Evolutionary conservation across 169 alveolate species (phyloP).

Genomic region (Plasmodium fragile): DNA sequence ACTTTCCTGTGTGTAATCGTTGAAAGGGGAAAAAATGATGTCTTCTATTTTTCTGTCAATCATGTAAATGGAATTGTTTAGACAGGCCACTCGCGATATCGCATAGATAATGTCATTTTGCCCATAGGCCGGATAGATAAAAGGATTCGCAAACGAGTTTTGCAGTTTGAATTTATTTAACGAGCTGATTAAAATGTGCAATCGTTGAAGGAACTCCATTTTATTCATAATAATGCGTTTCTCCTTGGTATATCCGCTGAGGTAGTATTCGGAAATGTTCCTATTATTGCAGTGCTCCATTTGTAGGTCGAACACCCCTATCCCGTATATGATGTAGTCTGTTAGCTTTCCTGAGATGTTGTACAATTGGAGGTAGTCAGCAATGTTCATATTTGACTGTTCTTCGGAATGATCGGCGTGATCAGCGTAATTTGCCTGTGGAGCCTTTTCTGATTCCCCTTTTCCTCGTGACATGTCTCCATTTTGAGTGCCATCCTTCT

Average conservation of each 20-base stretch:
- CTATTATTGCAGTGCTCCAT: slow-evolving; percentile 22
- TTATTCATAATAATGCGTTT: slow-evolving; percentile 33
- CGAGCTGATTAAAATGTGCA: slow-evolving; percentile 53
- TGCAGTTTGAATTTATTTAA: slow-evolving; percentile 61
- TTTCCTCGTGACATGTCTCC: neutral
- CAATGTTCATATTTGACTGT: slow-evolving; percentile 2
- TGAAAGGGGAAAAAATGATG: slow-evolving; percentile 1
- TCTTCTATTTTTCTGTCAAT: slow-evolving; percentile 54
- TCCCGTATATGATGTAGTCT: slow-evolving; percentile 56
- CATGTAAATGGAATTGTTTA: slow-evolving; percentile 63
- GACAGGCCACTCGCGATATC: slow-evolving; percentile 44
- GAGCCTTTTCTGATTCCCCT: neutral
- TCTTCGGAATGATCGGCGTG: neutral
- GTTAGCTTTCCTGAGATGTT: slow-evolving; percentile 29
- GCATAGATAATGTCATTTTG: slow-evolving; percentile 60
- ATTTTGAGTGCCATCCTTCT: neutral
- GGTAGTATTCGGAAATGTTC: slow-evolving; percentile 32
- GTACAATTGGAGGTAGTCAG: slow-evolving; percentile 18
- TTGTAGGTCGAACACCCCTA: slow-evolving; percentile 53
- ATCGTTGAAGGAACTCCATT: slow-evolving; percentile 37
- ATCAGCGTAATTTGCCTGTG: neutral
- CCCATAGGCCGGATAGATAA: slow-evolving; percentile 68
- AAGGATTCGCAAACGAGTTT: slow-evolving; percentile 40
- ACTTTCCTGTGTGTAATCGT: neutral
- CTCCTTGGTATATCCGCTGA: slow-evolving; percentile 54